Evolutionary conservation across 192 early-diverging fungal species (phyloP).

Genomic region (Piromyces finnis): DNA sequence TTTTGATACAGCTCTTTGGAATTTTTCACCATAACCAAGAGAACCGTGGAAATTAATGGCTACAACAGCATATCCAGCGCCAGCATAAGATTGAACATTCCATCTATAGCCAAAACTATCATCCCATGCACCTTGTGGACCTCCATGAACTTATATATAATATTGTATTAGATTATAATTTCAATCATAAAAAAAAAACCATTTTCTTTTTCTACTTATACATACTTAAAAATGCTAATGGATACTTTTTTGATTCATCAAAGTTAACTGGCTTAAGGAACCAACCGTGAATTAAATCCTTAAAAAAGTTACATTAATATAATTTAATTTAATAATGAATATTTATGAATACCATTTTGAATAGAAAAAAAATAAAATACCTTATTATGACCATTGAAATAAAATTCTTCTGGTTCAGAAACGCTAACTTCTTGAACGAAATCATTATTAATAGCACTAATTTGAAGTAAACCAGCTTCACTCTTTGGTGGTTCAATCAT

Average conservation of each 20-base stretch:
- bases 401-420: constrained; percentile 40
- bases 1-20: constrained; percentile 47
- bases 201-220: too few species aligned
- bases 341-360: too few species aligned
- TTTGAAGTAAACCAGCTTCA: not conserved
- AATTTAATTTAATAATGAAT: too few species aligned
- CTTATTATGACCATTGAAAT: constrained; percentile 41
- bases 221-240: constrained; percentile 42
- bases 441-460: not conserved
- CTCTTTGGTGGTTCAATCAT: not conserved
- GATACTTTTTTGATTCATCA: constrained; percentile 33
- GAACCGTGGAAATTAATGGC: constrained; percentile 65
- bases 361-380: not conserved
- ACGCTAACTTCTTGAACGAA: constrained; percentile 4
- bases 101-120: constrained; percentile 48
- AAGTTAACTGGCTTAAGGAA: constrained; percentile 41
- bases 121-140: constrained; percentile 51
- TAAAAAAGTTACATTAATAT: not conserved
- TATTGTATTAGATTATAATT: too few species aligned
- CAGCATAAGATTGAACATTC: constrained; percentile 58
- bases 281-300: constrained; percentile 39
- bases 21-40: constrained; percentile 57
- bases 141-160: constrained; percentile 43
- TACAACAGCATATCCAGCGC: constrained; percentile 48
- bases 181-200: too few species aligned